Evolutionary conservation across 306 rosid genomes (phyloP).

Genomic region (Sechiopsis laciniata): DNA sequence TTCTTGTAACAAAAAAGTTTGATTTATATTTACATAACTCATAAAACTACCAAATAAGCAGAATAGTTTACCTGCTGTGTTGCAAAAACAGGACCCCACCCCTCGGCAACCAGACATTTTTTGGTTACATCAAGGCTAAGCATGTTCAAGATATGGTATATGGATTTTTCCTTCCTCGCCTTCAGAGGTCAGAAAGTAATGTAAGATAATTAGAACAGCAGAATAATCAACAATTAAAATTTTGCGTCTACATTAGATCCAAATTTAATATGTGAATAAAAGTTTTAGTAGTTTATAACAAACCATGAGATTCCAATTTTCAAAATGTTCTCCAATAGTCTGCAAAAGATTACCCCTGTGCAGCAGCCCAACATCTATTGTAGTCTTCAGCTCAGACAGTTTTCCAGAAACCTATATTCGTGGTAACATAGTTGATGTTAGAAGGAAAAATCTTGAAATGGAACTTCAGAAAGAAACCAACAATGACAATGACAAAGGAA

Average conservation of each 20-base stretch:
- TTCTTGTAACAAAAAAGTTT: not conserved
- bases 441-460: not conserved
- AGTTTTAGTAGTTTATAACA: slow-evolving; percentile 23
- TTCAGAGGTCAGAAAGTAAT: slow-evolving; percentile 37
- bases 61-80: slow-evolving; percentile 55
- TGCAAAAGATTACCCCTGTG: slow-evolving; percentile 65
- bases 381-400: slow-evolving; percentile 70
- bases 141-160: slow-evolving; percentile 88
- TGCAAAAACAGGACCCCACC: slow-evolving; percentile 92
- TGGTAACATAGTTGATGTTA: not conserved
- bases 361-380: slow-evolving; percentile 64
- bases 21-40: not conserved
- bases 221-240: not conserved
- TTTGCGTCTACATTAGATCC: not conserved
- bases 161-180: slow-evolving; percentile 91
- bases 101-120: slow-evolving; percentile 94
- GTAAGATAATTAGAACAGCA: slow-evolving; percentile 27
- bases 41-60: not conserved
- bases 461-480: not conserved
- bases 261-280: not conserved
- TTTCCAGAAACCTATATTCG: slow-evolving; percentile 55
- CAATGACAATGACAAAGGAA: not conserved
- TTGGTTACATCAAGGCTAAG: slow-evolving; percentile 92
- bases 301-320: slow-evolving; percentile 81
- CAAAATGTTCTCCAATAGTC: slow-evolving; percentile 62